Base-by-base conservation (phyloP, 176 grass and related monocot genomes). In the Tuctoria greenei region DNA sequence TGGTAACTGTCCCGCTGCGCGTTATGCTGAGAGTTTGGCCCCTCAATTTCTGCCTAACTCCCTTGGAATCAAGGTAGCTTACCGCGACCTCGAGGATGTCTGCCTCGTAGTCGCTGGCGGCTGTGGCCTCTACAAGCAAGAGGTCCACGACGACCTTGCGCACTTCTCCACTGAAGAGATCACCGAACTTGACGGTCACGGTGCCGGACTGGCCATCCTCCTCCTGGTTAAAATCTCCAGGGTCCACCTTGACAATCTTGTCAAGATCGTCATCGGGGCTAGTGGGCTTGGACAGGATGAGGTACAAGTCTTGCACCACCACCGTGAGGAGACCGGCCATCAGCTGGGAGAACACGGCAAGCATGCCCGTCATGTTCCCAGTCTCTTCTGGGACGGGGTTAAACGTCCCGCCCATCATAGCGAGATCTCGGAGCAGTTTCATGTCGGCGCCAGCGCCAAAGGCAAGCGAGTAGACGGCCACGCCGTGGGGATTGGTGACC, bases 171-270 rank as follows among this genome's bases (percentile, higher is more conserved):
- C 64, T 69, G 73, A 69, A 83, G 42, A 83, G 73, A 55, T 43
- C n/a, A n/a, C n/a, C n/a, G 55, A 83, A 77, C 65, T 34, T 76
- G 73, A 83, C 52, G 73, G 73, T 77, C 42, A 77, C 20, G 1
- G 23, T 4, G 41, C 52, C 54, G 4, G 16, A 34, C 9, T 21
- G 20, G 28, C 1, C 6, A 23, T 68, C 64, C 1, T 7, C 27
- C n/a, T 4, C n/a, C 16, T 50, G 64, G 28, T 28, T 47, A 55
- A 76, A 8, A 21, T 51, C 11, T 0, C 72, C 63, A 2, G 15
- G 14, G 4, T n/a, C 63, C 26, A 83, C 81, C 10, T 4, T 35
- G 24, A 8, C 0, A 20, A 75, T 67, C n/a, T 15, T 37, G n/a
- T 47, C 40, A 6, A 72, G 10, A 2, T 83, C 63, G 4, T 23